Evolutionary conservation across 768 basidiomycete species (phyloP).

Genomic region (Suillus plorans): DNA sequence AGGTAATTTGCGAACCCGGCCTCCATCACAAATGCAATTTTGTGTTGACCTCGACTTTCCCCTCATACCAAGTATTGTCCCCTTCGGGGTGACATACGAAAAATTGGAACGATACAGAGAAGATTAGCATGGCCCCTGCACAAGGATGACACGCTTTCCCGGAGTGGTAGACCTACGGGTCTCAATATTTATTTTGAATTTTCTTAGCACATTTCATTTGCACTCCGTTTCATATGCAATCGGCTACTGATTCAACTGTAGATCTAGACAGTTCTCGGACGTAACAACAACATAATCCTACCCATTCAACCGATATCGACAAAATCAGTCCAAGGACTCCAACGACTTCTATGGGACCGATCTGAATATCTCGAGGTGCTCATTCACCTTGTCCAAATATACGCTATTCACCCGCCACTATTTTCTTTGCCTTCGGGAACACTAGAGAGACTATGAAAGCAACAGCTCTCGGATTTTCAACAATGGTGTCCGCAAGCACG

Average conservation of each 20-base stretch:
- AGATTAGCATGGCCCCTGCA: slow-evolving; percentile 99
- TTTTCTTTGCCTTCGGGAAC: not conserved
- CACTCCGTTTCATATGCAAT: too few relatives aligned
- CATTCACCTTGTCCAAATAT: not conserved
- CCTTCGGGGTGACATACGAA: slow-evolving; percentile 95
- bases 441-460: not conserved
- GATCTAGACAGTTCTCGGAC: not conserved
- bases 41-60: slow-evolving; percentile 4
- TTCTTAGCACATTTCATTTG: not conserved
- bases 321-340: not conserved
- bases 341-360: not conserved
- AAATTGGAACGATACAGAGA: slow-evolving; percentile 99
- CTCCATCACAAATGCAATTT: not conserved
- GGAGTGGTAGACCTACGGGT: slow-evolving; percentile 72
- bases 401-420: not conserved
- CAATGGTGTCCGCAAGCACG: not conserved
- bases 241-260: not conserved
- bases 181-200: slow-evolving; percentile 37
- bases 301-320: not conserved
- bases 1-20: not conserved
- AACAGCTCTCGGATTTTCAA: not conserved
- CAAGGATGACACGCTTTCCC: slow-evolving; percentile 99
- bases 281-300: too few relatives aligned
- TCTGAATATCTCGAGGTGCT: not conserved
- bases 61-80: slow-evolving; percentile 41